Evolutionary conservation across 768 basidiomycete genomes (phyloP).

Genomic region (Polyporus arcularius): DNA sequence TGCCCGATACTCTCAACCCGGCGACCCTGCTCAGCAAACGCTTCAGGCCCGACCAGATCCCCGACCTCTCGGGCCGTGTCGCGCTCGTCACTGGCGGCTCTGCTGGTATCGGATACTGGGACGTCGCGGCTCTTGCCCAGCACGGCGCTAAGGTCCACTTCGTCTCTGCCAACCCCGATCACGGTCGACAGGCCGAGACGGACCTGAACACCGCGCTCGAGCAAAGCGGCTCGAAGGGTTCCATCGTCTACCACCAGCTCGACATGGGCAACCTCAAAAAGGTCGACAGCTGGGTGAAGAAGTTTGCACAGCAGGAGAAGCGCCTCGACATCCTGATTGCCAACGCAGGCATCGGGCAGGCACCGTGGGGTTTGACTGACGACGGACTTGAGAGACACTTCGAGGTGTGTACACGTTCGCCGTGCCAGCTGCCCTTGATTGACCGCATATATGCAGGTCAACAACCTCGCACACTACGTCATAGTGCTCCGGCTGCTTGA

Average conservation of each 20-base stretch:
- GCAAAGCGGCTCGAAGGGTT: constrained; percentile 23
- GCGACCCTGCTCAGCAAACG: constrained; percentile 29
- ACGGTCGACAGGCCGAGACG: constrained; percentile 27
- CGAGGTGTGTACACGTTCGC: constrained; percentile 14
- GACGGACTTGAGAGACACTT: constrained; percentile 32
- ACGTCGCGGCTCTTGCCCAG: constrained; percentile 31
- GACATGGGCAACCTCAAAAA: constrained; percentile 26
- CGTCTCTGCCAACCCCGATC: constrained; percentile 30
- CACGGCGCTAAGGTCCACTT: constrained; percentile 31
- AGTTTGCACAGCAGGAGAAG: constrained; percentile 21
- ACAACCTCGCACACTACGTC: constrained; percentile 30
- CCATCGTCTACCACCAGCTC: constrained; percentile 26
- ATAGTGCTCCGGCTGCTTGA: constrained; percentile 29
- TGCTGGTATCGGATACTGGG: constrained; percentile 31
- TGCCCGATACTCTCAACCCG: constrained; percentile 29
- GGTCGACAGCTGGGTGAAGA: constrained; percentile 26
- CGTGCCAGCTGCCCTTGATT: not conserved
- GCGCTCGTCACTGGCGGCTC: constrained; percentile 32
- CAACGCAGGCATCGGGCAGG: constrained; percentile 32
- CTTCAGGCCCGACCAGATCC: constrained; percentile 30
- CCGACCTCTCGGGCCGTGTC: constrained; percentile 29
- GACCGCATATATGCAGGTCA: constrained; percentile 21
- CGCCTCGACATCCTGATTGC: constrained; percentile 31
- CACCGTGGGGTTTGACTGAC: constrained; percentile 24
- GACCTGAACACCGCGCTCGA: constrained; percentile 29